These are phyloP conservation scores for Rauvolfia tetraphylla DNA, from an alignment of 257 asterid genomes.

Conservation along the genomic window DNA sequence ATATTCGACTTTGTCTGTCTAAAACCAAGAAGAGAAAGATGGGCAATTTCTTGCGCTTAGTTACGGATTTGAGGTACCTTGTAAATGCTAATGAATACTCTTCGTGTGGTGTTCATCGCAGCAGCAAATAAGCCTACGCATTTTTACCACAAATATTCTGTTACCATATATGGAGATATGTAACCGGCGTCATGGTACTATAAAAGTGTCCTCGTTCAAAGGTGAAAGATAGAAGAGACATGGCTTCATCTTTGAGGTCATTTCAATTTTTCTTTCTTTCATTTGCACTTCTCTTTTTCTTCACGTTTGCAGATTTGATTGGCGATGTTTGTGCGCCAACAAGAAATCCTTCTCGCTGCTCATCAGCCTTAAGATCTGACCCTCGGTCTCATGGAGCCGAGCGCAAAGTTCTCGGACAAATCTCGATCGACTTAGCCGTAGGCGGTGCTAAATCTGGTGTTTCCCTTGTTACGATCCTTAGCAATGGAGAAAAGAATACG, in stretches of 20 bases:
- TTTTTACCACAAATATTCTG: too few species aligned
- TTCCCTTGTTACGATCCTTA: background rate
- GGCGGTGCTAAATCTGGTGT: background rate
- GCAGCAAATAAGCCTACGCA: too few species aligned
- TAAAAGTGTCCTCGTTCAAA: too few species aligned
- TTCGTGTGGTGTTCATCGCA: too few species aligned
- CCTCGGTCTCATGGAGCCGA: conserved; percentile 23
- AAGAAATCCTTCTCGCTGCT: conserved; percentile 12
- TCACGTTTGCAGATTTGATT: conserved; percentile 26
- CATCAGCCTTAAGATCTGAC: conserved; percentile 13
- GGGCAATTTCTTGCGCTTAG: too few species aligned
- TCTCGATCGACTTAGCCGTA: conserved; percentile 7
- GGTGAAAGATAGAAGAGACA: too few species aligned
- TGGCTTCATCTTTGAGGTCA: background rate
- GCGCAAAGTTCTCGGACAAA: conserved; percentile 12
- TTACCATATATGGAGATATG: too few species aligned
- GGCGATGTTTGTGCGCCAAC: conserved; percentile 22
- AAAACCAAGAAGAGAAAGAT: too few species aligned
- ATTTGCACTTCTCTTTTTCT: background rate
- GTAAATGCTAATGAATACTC: too few species aligned
- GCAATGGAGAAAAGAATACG: background rate
- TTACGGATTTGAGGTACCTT: too few species aligned
- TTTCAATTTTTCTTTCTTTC: background rate
- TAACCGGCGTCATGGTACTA: too few species aligned
- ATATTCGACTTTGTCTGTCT: too few species aligned